Evolutionary conservation across 2,329 filamentous ascomycete genomes (phyloP), one percentile per base, ranked within the genome.

Genomic region (Mycosphaerella arachidis): DNA sequence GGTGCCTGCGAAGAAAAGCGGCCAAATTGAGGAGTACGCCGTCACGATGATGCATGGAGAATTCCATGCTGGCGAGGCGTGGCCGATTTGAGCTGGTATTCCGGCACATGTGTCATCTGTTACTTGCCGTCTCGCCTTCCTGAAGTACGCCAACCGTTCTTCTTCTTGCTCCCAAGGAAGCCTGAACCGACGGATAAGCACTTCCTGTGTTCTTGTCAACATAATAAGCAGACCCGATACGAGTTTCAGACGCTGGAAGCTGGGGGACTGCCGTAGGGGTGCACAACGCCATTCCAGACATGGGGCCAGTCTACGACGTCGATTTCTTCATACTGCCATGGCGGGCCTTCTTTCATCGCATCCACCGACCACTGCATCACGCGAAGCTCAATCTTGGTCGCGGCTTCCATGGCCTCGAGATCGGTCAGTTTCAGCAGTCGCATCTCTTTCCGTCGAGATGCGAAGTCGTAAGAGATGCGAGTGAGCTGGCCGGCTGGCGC

Each of bases 1-100:
- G 0, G 69, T 70, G 8, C 66, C 69, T 13, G 70, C 71, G 60
- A 73, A 73, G 69, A 72, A 73, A 8, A 73, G 59, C 1, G 71
- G 71, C 71, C 71, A 73, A 35, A 73, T 68, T 18, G 65, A 62
- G 8, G 56, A 59, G 59, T 73, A 73, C 1, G 70, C 69, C 9
- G 64, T 67, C n/a, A 70, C 61, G 20, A 73, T 61, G 2, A 69
- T 60, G 53, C 66, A 67, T 1, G 60, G 62, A 1, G 64, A 66
- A 31, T 67, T 69, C 53, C 48, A 61, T n/a, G 59, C 63, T 6
- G 67, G 66, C 3, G 53, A 33, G 2, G 64, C 67, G 37, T 72
- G 70, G 18, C 71, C 71, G 6, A 73, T 64, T n/a, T 63, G 56
- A 7, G 59, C 50, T 0, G 71, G 71, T 1, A 69, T 62, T 13